Conservation (phyloP, 257 asterid species). For the Echium plantagineum region DNA sequence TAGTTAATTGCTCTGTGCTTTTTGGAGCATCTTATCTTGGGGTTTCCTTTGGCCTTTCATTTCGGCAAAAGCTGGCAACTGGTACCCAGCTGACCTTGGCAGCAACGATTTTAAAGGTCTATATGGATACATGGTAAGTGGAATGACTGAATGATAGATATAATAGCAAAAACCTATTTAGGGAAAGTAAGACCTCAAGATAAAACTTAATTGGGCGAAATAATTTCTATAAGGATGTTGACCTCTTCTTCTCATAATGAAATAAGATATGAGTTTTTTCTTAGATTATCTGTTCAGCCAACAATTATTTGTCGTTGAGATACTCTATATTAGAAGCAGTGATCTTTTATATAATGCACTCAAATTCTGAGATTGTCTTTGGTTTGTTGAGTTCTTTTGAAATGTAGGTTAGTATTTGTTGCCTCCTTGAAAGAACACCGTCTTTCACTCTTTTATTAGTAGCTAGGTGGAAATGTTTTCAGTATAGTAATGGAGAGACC, state of each 20-base stretch:
- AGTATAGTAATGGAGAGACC: not conserved
- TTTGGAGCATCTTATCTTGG: slow-evolving; percentile 92
- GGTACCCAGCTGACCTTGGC: slow-evolving; percentile 90
- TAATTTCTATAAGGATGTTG: not conserved
- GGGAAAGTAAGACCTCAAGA: not conserved
- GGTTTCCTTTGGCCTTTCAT: slow-evolving; percentile 93
- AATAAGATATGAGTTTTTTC: not conserved
- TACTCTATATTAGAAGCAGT: not conserved
- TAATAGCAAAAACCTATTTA: not conserved
- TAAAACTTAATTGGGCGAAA: not conserved
- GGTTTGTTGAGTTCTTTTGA: not conserved
- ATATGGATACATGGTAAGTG: slow-evolving; percentile 78
- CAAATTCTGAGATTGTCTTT: not conserved
- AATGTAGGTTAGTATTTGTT: not conserved
- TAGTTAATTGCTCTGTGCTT: slow-evolving; percentile 89
- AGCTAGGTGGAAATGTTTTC: not conserved
- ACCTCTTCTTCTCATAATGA: not conserved
- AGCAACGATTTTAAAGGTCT: slow-evolving; percentile 95
- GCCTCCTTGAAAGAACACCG: not conserved
- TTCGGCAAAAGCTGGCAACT: slow-evolving; percentile 64
- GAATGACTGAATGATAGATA: not conserved
- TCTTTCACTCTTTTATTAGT: not conserved
- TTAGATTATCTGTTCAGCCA: not conserved
- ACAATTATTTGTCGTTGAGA: not conserved
- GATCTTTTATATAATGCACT: not conserved